Percentiles rank a stretch among this genome's conserved stretches.
These are phyloP conservation scores for Paramecium primaurelia DNA, from an alignment of 73 alveolate genomes.

Conservation along the genomic window DNA sequence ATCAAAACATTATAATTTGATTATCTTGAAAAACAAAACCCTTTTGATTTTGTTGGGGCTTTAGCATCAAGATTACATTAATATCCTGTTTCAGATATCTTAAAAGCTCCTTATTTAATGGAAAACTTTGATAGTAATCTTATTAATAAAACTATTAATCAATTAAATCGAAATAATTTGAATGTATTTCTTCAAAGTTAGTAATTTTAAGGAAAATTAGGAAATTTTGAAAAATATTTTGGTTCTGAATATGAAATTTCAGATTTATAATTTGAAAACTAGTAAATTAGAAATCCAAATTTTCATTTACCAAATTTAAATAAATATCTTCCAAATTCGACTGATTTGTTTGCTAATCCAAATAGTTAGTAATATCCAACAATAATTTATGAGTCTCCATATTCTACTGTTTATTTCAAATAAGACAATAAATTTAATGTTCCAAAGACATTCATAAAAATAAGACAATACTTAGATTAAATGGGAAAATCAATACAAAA, in stretches of 20 bases:
- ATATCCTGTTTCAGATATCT: slow-evolving; percentile 34
- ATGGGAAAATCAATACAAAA: neutral
- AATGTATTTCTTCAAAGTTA: slow-evolving; percentile 66
- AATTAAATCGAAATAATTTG: slow-evolving; percentile 62
- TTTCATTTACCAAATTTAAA: slow-evolving; percentile 76
- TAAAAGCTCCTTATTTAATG: slow-evolving; percentile 49
- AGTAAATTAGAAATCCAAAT: neutral
- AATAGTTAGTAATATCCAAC: slow-evolving; percentile 59
- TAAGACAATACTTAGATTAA: neutral
- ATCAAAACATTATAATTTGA: slow-evolving; percentile 64
- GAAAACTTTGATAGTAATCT: slow-evolving; percentile 71
- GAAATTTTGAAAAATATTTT: slow-evolving; percentile 73
- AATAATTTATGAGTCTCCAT: slow-evolving; percentile 57
- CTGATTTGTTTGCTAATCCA: slow-evolving; percentile 67
- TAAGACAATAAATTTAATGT: slow-evolving; percentile 77
- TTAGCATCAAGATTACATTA: slow-evolving; percentile 35
- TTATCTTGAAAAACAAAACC: slow-evolving; percentile 61
- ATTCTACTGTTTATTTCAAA: slow-evolving; percentile 74
- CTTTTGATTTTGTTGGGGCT: slow-evolving; percentile 26
- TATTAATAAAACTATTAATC: slow-evolving; percentile 59
- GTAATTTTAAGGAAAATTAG: slow-evolving; percentile 69
- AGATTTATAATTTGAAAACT: slow-evolving; percentile 66
- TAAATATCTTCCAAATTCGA: slow-evolving; percentile 77
- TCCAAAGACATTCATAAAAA: slow-evolving; percentile 76
- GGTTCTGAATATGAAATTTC: slow-evolving; percentile 76